Conservation (phyloP, 2,329 filamentous ascomycete species). For the Aureobasidium sp. region DNA sequence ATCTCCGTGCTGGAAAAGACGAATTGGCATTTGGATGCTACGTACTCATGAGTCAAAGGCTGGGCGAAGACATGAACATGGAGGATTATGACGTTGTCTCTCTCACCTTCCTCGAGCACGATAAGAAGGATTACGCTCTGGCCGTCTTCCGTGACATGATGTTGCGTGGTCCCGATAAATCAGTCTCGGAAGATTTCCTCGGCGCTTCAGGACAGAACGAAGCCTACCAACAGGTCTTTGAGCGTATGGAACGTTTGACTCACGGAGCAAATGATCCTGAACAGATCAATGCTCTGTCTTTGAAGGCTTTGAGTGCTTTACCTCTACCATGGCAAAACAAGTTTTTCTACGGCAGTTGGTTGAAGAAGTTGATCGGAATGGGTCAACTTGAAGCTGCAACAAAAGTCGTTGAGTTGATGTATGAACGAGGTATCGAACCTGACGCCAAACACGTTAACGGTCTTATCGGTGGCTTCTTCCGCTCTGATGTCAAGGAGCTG, state of each 20-base stretch:
- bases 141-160: slow-evolving; percentile 93
- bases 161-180: slow-evolving; percentile 46
- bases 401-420: slow-evolving; percentile 81
- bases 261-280: slow-evolving; percentile 29
- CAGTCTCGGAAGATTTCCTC: slow-evolving; percentile 28
- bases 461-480: slow-evolving; percentile 81
- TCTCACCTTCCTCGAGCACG: slow-evolving; percentile 73
- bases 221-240: slow-evolving; percentile 39
- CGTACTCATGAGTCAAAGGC: slow-evolving; percentile 65
- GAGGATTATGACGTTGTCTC: slow-evolving; percentile 81
- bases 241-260: slow-evolving; percentile 26
- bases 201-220: slow-evolving; percentile 46
- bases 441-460: slow-evolving; percentile 84
- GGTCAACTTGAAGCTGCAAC: slow-evolving; percentile 67
- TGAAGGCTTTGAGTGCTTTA: slow-evolving; percentile 56
- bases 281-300: slow-evolving; percentile 53
- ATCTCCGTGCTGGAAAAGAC: slow-evolving; percentile 59
- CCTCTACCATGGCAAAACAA: slow-evolving; percentile 69
- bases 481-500: slow-evolving; percentile 57
- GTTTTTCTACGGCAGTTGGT: slow-evolving; percentile 90
- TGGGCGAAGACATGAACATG: slow-evolving; percentile 70
- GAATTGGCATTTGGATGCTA: slow-evolving; percentile 75
- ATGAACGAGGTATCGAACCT: slow-evolving; percentile 70
- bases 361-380: slow-evolving; percentile 82
- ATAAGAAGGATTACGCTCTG: slow-evolving; percentile 72